phyloP scores from a whole-genome alignment of 495 filamentous ascomycete genomes.

The Podospora pseudopauciseta region DNA sequence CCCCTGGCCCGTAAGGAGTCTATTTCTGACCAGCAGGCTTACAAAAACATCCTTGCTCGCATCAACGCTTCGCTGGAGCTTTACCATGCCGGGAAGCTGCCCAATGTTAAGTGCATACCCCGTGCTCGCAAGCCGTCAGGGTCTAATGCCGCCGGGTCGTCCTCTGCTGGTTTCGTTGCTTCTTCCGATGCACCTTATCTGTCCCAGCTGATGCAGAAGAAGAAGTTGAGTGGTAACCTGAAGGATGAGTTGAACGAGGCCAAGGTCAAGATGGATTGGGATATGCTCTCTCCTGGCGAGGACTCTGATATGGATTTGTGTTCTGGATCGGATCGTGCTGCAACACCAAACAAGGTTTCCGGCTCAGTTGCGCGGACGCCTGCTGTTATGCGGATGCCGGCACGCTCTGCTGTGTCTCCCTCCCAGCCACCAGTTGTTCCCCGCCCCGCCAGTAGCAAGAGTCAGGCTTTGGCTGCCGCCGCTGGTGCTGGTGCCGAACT shows the following conservation, averaged over 20 bases:
- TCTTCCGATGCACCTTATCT: constrained; percentile 73
- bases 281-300: constrained; percentile 48
- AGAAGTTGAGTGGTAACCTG: constrained; percentile 62
- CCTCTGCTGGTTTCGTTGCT: constrained; percentile 45
- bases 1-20: constrained; percentile 61
- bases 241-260: constrained; percentile 56
- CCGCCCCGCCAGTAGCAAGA: constrained; percentile 56
- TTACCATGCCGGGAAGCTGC: constrained; percentile 45
- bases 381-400: constrained; percentile 52
- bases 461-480: constrained; percentile 26
- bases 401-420: constrained; percentile 55
- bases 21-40: constrained; percentile 52
- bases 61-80: constrained; percentile 46
- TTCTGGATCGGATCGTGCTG: constrained; percentile 18
- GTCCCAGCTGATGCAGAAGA: constrained; percentile 63
- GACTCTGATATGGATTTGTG: constrained; percentile 43
- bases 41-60: constrained; percentile 45
- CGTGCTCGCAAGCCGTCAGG: constrained; percentile 13
- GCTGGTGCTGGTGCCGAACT: constrained; percentile 3
- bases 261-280: constrained; percentile 53
- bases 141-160: constrained; percentile 16
- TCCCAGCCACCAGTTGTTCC: constrained; percentile 37
- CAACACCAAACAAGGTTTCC: constrained; percentile 23
- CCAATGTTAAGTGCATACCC: constrained; percentile 42
- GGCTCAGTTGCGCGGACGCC: constrained; percentile 34